These are phyloP conservation scores for Porphyrellus sp. DNA, from an alignment of 1,284 basidiomycete species.

Conservation along the genomic window DNA sequence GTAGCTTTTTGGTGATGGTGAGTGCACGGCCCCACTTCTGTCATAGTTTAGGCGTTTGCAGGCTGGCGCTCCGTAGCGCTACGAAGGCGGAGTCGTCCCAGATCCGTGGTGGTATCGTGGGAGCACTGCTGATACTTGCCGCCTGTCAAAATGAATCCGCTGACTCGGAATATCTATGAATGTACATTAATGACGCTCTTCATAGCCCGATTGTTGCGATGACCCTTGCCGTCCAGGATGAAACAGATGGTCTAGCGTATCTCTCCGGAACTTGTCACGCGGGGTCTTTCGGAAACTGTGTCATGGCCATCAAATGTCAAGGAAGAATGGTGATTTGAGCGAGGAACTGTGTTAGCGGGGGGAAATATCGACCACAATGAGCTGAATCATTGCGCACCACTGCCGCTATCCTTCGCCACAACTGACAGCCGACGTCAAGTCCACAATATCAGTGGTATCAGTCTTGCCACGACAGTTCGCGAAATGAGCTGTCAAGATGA, in stretches of 20 bases:
- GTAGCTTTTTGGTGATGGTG: constrained; percentile 22
- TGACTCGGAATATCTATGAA: neutral
- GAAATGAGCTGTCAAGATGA: constrained; percentile 26
- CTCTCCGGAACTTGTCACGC: constrained; percentile 23
- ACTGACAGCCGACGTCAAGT: constrained; percentile 28
- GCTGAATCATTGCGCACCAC: constrained; percentile 10
- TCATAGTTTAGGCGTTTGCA: neutral
- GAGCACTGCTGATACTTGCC: constrained; percentile 4
- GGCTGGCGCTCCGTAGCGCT: constrained; percentile 1
- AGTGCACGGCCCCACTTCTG: neutral
- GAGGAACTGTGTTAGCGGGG: constrained; percentile 9
- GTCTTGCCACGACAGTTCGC: constrained; percentile 7
- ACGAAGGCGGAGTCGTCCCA: neutral
- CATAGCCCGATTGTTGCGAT: constrained; percentile 17
- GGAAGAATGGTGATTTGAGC: constrained; percentile 11
- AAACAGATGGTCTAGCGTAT: constrained; percentile 26
- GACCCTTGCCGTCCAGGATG: constrained; percentile 23
- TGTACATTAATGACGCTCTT: neutral
- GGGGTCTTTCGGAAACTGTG: constrained; percentile 17
- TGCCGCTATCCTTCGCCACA: constrained; percentile 10
- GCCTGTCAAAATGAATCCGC: neutral
- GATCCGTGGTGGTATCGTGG: constrained; percentile 5
- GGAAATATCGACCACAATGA: constrained; percentile 27
- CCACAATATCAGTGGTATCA: constrained; percentile 9
- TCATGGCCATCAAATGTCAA: constrained; percentile 34